Base-by-base conservation (phyloP, 2,329 filamentous ascomycete species). In the Geoglossum cookeanum region DNA sequence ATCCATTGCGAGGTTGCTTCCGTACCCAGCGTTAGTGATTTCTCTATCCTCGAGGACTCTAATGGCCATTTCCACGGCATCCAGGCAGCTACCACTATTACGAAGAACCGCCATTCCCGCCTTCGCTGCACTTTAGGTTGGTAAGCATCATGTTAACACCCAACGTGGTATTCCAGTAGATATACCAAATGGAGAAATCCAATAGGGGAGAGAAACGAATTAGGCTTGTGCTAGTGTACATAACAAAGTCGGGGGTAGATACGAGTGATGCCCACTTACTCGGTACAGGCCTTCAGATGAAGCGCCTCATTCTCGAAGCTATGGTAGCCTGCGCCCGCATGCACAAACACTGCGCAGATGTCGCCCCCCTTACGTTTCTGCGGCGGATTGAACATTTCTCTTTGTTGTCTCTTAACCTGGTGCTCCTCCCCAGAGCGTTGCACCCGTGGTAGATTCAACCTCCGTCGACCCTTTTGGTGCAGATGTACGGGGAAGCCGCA, bases 11-110 rank as follows among this genome's bases (percentile, higher is more conserved):
- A 98, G 74, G 65, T 98, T 98, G 70, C 92, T 98, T 52, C 94
- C 92, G 67, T 86, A 97, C 0, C 92, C 92, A 42, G 91, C 87
- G 68, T 98, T 98, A 39, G 94, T 98, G 62, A 98, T 94, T 65
- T 96, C 89, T 58, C 85, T 83, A 67, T 98, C 87, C 70, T 98
- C 92, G 17, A 98, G 80, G 22, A 87, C 76, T 63, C 84, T 87
- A 64, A 98, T 81, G 33, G 92, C 88, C 55, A 85, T 84, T 69
- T 96, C 92, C 27, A 96, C 85, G 15, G 90, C 92, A 66, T 97
- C 88, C 3, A 91, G 76, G 3, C 92, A 87, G 47, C 82, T 81
- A 8, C 83, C 85, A 29, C 92, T 92, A 61, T 78, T 79, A 64
- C 79, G 85, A 59, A 98, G 74, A 60, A 94, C 77, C 55, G 77